phyloP scores from a whole-genome alignment of 2,329 filamentous ascomycete species.

The Fusarium sp. region DNA sequence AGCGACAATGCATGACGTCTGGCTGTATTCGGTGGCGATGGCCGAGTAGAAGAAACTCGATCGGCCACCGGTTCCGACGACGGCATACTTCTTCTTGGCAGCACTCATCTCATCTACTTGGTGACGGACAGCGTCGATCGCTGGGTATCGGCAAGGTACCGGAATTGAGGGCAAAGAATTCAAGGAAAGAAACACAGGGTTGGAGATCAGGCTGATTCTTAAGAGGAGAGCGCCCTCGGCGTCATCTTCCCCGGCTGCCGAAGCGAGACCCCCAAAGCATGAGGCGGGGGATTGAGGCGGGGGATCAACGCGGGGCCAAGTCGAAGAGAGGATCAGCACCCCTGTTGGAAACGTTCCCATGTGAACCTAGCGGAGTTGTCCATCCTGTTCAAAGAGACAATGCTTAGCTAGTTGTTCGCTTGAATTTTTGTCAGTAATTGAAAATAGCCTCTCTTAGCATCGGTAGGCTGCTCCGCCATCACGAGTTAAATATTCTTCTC shows the following conservation, averaged over 20 bases:
- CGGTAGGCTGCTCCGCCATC: too few species aligned
- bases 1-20: slow-evolving; percentile 67
- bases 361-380: too few species aligned
- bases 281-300: slow-evolving; percentile 6
- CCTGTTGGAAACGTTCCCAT: background rate
- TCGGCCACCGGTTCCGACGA: slow-evolving; percentile 73
- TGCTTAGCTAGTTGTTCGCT: too few species aligned
- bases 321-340: background rate
- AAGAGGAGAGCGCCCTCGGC: background rate
- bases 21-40: slow-evolving; percentile 67
- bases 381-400: too few species aligned
- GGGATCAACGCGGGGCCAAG: slow-evolving; percentile 1
- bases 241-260: background rate
- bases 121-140: too few species aligned
- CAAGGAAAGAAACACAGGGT: too few species aligned
- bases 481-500: too few species aligned
- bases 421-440: too few species aligned
- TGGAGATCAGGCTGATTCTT: background rate
- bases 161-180: background rate
- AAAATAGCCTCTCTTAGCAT: too few species aligned
- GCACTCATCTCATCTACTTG: slow-evolving; percentile 21
- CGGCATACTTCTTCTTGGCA: slow-evolving; percentile 64
- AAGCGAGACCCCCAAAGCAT: background rate
- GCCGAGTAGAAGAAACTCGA: slow-evolving; percentile 75
- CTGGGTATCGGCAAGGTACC: background rate